A percentile compares a stretch with the other conserved stretches of the same genome.
phyloP scores from a whole-genome alignment of 768 basidiomycete genomes.

The Gymnopilus junonius region DNA sequence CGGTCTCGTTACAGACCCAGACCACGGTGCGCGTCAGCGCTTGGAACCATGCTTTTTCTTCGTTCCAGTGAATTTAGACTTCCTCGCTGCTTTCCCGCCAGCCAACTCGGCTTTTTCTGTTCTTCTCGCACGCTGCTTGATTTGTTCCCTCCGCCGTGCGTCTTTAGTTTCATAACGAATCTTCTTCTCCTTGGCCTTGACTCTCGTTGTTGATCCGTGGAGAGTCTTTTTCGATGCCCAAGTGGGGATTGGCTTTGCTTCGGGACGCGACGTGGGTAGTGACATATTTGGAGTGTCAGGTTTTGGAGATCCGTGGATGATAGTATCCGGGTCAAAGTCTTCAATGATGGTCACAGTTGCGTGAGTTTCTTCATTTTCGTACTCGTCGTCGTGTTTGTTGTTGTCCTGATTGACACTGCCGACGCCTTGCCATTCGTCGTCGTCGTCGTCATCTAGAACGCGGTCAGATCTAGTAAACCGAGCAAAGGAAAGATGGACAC shows the following conservation, averaged over 20 bases:
- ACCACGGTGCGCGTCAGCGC: slow-evolving; percentile 16
- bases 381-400: slow-evolving; percentile 65
- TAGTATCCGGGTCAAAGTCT: slow-evolving; percentile 79
- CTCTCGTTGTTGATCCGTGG: slow-evolving; percentile 28
- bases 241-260: neutral
- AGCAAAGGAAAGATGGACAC: slow-evolving; percentile 33
- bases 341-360: slow-evolving; percentile 93
- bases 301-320: slow-evolving; percentile 51
- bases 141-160: slow-evolving; percentile 61
- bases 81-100: slow-evolving; percentile 62
- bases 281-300: slow-evolving; percentile 12
- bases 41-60: slow-evolving; percentile 25
- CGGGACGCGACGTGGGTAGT: slow-evolving; percentile 11
- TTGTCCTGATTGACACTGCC: slow-evolving; percentile 31
- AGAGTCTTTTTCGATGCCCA: slow-evolving; percentile 2
- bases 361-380: slow-evolving; percentile 81
- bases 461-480: slow-evolving; percentile 14
- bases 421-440: slow-evolving; percentile 55
- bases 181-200: slow-evolving; percentile 36
- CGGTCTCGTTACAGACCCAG: slow-evolving; percentile 6
- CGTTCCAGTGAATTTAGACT: slow-evolving; percentile 23
- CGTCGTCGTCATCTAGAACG: slow-evolving; percentile 45
- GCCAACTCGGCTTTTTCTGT: slow-evolving; percentile 76
- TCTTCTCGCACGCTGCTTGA: slow-evolving; percentile 66
- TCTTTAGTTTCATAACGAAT: slow-evolving; percentile 74